Evolutionary conservation across 345 rosid genomes (phyloP).

Genomic region (Eucalyptus globulus): DNA sequence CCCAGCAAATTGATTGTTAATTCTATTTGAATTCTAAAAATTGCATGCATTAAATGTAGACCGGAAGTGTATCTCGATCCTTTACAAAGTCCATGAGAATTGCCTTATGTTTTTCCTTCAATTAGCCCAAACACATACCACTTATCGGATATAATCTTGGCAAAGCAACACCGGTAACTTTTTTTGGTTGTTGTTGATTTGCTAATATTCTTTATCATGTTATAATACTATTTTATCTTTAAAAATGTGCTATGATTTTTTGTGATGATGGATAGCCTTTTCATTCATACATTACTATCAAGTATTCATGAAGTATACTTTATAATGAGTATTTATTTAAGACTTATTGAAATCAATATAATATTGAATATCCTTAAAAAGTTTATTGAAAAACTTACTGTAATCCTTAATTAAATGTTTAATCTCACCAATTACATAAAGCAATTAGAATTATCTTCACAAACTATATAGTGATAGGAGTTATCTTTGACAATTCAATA

Average conservation of each 20-base stretch:
- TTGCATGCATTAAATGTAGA: background rate
- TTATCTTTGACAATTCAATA: background rate
- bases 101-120: background rate
- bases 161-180: background rate
- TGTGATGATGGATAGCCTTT: background rate
- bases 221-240: background rate
- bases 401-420: background rate
- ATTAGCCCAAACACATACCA: background rate
- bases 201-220: background rate
- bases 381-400: background rate
- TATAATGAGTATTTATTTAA: background rate
- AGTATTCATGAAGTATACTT: background rate
- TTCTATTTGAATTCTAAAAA: background rate
- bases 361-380: background rate
- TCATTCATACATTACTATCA: background rate
- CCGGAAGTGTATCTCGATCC: background rate
- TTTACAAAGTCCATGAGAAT: background rate
- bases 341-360: background rate
- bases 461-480: background rate
- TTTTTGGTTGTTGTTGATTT: background rate
- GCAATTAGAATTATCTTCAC: background rate
- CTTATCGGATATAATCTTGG: background rate
- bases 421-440: background rate
- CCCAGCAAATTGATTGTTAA: background rate
- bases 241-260: background rate